Base-by-base conservation (phyloP, 228 moss, liverwort and hornwort genomes). In the Sphagnum fallax region DNA sequence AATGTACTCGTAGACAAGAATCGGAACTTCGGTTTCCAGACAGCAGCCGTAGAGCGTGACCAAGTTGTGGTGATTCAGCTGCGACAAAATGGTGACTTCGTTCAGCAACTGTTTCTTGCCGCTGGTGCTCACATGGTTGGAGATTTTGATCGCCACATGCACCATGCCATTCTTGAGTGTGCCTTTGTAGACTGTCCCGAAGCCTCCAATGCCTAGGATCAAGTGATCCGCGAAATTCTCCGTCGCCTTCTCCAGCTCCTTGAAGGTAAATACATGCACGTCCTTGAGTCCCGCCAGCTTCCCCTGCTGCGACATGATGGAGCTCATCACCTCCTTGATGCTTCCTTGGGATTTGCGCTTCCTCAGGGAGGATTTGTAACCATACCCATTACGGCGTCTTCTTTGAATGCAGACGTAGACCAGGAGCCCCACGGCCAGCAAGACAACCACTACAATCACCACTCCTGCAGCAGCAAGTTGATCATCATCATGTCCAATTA, bases 81-180 rank as follows among this genome's bases (percentile, higher is more conserved):
- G 70, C 5, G 70, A 70, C 15, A 70, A 62, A 16, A 83, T 76
- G 50, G 78, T 77, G 66, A 86, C 73, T 60, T 83, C 83, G 48
- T 83, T 83, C 80, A 86, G 70, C 32, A 70, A 70, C 5, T 70
- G 70, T 60, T 70, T 15, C 12, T 51, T 62, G 8, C 49, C 48
- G 4, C 10, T 16, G 4, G 16, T 13, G 63, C 61, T 61, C 6
- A n/a, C 62, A 6, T 70, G 62, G 60, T 70, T 70, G 2, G 61
- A 61, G 50, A 18, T 70, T 16, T 70, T 70, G 62, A 70, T 70
- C 4, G 70, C 61, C 8, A 70, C 62, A 32, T 32, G 32, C 5
- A 48, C 16, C 4, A 11, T 4, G 8, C 70, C 62, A 10, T 16
- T 52, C 11, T 70, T 50, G 1, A 62, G 62, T 47, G 70, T 63